Evolutionary conservation across 352 stramenopile genomes (phyloP).

Genomic region (Phytophthora cajani): DNA sequence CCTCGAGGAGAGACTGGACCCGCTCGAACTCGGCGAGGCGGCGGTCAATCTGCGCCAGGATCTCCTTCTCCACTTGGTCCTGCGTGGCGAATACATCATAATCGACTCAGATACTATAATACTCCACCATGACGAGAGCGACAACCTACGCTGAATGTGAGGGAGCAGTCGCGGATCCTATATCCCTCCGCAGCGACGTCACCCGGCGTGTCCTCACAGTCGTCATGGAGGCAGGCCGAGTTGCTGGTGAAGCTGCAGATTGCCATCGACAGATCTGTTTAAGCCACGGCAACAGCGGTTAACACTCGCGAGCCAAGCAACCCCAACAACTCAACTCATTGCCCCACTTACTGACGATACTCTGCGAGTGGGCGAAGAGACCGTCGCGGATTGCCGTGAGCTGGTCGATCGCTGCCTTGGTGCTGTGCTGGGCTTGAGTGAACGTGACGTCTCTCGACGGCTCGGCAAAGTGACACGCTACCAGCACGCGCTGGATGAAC

Average conservation of each 20-base stretch:
- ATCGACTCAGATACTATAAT: not conserved
- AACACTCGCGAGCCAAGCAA: not conserved
- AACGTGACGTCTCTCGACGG: slow-evolving; percentile 63
- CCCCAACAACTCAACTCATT: not conserved
- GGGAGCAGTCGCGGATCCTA: slow-evolving; percentile 28
- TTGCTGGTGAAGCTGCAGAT: slow-evolving; percentile 38
- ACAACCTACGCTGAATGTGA: slow-evolving; percentile 34
- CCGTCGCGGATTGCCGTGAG: slow-evolving; percentile 46
- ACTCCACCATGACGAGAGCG: not conserved
- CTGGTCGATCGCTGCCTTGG: slow-evolving; percentile 47
- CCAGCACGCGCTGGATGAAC: slow-evolving; percentile 65
- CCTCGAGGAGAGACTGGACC: slow-evolving; percentile 49
- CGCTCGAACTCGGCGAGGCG: slow-evolving; percentile 45
- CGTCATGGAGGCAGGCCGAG: slow-evolving; percentile 26
- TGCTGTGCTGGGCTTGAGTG: slow-evolving; percentile 51
- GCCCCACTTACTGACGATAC: slow-evolving; percentile 52
- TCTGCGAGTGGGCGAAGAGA: slow-evolving; percentile 54
- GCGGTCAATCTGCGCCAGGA: slow-evolving; percentile 54
- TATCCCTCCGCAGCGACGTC: slow-evolving; percentile 20
- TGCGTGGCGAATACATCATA: slow-evolving; percentile 8
- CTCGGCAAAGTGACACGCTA: slow-evolving; percentile 55
- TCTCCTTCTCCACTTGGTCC: slow-evolving; percentile 46
- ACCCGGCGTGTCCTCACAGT: slow-evolving; percentile 5
- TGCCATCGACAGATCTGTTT: slow-evolving; percentile 39
- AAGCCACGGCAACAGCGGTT: not conserved